These are phyloP conservation scores for Ceratocystis cubensis DNA, from an alignment of 2,329 filamentous ascomycete species.

Conservation along the genomic window DNA sequence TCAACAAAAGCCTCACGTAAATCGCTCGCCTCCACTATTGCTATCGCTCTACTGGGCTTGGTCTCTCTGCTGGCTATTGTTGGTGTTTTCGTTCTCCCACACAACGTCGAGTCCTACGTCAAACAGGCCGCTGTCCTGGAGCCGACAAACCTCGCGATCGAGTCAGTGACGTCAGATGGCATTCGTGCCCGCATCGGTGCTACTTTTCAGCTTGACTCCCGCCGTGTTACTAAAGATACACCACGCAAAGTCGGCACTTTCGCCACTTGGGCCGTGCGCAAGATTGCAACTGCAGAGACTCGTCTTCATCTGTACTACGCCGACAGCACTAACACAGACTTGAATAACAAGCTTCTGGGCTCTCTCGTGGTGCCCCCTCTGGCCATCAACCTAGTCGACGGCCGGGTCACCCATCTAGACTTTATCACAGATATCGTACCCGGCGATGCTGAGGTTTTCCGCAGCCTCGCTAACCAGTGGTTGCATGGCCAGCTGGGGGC, in stretches of 20 bases:
- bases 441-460: slow-evolving; percentile 64
- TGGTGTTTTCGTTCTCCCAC: slow-evolving; percentile 68
- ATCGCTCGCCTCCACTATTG: slow-evolving; percentile 58
- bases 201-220: slow-evolving; percentile 67
- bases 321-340: slow-evolving; percentile 44
- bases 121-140: slow-evolving; percentile 71
- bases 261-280: slow-evolving; percentile 65
- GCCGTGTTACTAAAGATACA: slow-evolving; percentile 56
- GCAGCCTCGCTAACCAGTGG: slow-evolving; percentile 76
- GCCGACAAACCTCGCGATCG: slow-evolving; percentile 71
- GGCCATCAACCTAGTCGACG: slow-evolving; percentile 63
- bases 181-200: slow-evolving; percentile 70
- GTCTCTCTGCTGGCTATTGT: slow-evolving; percentile 57
- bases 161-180: slow-evolving; percentile 68
- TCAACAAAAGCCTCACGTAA: slow-evolving; percentile 30
- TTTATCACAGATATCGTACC: slow-evolving; percentile 65
- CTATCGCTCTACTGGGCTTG: slow-evolving; percentile 53
- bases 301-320: slow-evolving; percentile 67
- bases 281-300: slow-evolving; percentile 62
- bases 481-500: slow-evolving; percentile 62
- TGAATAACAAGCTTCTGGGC: slow-evolving; percentile 53
- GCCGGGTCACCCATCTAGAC: slow-evolving; percentile 63
- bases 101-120: slow-evolving; percentile 72
- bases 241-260: slow-evolving; percentile 65
- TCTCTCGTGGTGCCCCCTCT: slow-evolving; percentile 64